Percentiles rank a stretch among this genome's conserved stretches.
These are phyloP conservation scores for Pseudonectria foliicola DNA, from an alignment of 2,329 filamentous ascomycete species.

Conservation along the genomic window DNA sequence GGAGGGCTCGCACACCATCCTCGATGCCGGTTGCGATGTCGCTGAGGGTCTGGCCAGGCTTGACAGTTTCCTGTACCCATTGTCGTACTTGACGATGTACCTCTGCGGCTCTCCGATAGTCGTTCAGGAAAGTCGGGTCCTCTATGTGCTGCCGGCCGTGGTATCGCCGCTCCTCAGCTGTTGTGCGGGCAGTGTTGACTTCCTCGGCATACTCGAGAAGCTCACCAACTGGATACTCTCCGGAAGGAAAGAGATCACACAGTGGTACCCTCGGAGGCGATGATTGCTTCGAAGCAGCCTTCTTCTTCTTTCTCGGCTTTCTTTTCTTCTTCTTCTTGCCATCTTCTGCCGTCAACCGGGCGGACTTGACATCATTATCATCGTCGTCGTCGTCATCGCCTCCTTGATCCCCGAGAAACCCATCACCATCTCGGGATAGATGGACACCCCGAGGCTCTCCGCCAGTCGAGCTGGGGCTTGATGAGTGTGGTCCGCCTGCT, in stretches of 20 bases:
- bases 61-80: constrained; percentile 70
- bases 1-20: constrained; percentile 65
- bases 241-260: constrained; percentile 22
- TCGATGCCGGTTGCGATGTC: constrained; percentile 79
- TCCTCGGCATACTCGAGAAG: constrained; percentile 15
- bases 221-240: constrained; percentile 24
- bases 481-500: constrained; percentile 13
- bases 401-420: constrained; percentile 28
- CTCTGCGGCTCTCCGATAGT: constrained; percentile 74
- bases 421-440: constrained; percentile 35
- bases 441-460: constrained; percentile 36
- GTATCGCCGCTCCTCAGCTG: constrained; percentile 19
- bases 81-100: constrained; percentile 74
- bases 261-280: constrained; percentile 27
- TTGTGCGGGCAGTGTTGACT: constrained; percentile 17
- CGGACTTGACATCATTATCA: constrained; percentile 19
- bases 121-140: constrained; percentile 55
- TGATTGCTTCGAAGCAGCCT: constrained; percentile 19
- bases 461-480: constrained; percentile 19
- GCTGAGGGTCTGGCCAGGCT: constrained; percentile 67
- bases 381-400: constrained; percentile 21
- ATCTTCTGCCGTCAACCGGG: constrained; percentile 10
- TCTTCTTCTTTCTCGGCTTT: constrained; percentile 17
- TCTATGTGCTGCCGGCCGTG: constrained; percentile 17
- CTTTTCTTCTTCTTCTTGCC: constrained; percentile 22